These are phyloP conservation scores for Lactarius hengduanensis DNA, from an alignment of 768 basidiomycete species.

Conservation along the genomic window DNA sequence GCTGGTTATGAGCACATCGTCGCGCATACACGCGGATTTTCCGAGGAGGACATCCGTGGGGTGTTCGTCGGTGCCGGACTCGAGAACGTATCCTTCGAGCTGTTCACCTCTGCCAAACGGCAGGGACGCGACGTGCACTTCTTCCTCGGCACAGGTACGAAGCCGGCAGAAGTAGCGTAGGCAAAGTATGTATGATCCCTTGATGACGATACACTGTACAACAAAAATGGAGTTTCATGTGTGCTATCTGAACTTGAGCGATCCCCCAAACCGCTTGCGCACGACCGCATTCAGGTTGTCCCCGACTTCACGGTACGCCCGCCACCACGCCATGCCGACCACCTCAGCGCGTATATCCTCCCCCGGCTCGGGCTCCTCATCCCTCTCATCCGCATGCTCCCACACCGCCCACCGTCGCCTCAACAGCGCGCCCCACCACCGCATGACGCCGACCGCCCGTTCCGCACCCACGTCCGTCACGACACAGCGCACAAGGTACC, in stretches of 20 bases:
- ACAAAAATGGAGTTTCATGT: background rate
- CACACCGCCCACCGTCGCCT: slow-evolving; percentile 60
- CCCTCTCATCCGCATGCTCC: slow-evolving; percentile 41
- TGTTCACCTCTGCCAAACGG: slow-evolving; percentile 15
- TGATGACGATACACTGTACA: background rate
- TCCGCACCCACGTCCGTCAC: slow-evolving; percentile 72
- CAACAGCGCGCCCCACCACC: slow-evolving; percentile 79
- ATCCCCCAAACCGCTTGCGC: slow-evolving; percentile 70
- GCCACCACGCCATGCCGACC: slow-evolving; percentile 80
- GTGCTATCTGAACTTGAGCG: slow-evolving; percentile 56
- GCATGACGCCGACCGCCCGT: slow-evolving; percentile 66
- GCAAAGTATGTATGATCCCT: background rate
- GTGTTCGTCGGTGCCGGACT: slow-evolving; percentile 57
- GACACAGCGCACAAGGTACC: slow-evolving; percentile 67
- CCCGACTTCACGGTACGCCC: slow-evolving; percentile 68
- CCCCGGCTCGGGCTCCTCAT: slow-evolving; percentile 37
- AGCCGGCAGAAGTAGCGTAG: background rate
- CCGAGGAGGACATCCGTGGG: slow-evolving; percentile 45
- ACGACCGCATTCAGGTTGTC: slow-evolving; percentile 61
- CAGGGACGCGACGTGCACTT: slow-evolving; percentile 16
- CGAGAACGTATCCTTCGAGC: slow-evolving; percentile 38
- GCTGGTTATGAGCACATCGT: slow-evolving; percentile 46
- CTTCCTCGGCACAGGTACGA: slow-evolving; percentile 22
- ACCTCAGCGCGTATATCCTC: slow-evolving; percentile 35
- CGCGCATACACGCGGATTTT: slow-evolving; percentile 54